These are phyloP conservation scores for Xerocomus nothofagi DNA, from an alignment of 1,284 basidiomycete genomes.

Conservation along the genomic window DNA sequence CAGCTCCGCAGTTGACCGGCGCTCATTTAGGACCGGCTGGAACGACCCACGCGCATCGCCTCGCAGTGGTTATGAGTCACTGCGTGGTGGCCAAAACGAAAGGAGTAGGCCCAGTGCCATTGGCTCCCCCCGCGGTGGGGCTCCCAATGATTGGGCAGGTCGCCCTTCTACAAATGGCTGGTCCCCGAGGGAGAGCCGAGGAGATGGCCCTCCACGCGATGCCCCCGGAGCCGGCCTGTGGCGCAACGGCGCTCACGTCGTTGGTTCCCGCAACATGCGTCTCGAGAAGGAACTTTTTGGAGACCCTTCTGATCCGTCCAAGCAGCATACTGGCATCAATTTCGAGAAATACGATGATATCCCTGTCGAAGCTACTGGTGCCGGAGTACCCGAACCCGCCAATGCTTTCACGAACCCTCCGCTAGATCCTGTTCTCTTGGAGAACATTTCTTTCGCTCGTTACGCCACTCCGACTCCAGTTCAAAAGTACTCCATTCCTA, in stretches of 20 bases:
- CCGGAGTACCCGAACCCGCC: constrained; percentile 93
- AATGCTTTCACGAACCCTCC: constrained; percentile 86
- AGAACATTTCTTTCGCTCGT: constrained; percentile 92
- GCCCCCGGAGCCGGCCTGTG: constrained; percentile 77
- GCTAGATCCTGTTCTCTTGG: constrained; percentile 89
- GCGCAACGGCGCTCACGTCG: constrained; percentile 87
- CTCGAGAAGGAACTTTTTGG: constrained; percentile 97
- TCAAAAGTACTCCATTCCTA: constrained; percentile 99
- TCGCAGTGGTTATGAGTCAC: constrained; percentile 53
- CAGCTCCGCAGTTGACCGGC: constrained; percentile 17
- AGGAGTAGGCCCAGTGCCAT: constrained; percentile 45
- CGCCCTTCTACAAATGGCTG: constrained; percentile 41
- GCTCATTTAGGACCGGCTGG: constrained; percentile 63
- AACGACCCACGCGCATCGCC: constrained; percentile 64
- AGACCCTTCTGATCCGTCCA: constrained; percentile 79
- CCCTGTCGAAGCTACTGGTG: constrained; percentile 97
- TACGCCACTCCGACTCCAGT: constrained; percentile 97
- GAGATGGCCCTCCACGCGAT: constrained; percentile 49
- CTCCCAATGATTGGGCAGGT: constrained; percentile 48
- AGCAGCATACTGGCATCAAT: constrained; percentile 97
- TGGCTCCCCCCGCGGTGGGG: constrained; percentile 42
- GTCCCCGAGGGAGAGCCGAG: constrained; percentile 38
- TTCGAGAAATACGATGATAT: constrained; percentile 99
- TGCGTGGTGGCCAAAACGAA: constrained; percentile 46
- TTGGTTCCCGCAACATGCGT: constrained; percentile 79